A percentile compares a stretch with the other conserved stretches of the same genome.
phyloP scores from a whole-genome alignment of 2,329 filamentous ascomycete species.

The Monascus ruber region DNA sequence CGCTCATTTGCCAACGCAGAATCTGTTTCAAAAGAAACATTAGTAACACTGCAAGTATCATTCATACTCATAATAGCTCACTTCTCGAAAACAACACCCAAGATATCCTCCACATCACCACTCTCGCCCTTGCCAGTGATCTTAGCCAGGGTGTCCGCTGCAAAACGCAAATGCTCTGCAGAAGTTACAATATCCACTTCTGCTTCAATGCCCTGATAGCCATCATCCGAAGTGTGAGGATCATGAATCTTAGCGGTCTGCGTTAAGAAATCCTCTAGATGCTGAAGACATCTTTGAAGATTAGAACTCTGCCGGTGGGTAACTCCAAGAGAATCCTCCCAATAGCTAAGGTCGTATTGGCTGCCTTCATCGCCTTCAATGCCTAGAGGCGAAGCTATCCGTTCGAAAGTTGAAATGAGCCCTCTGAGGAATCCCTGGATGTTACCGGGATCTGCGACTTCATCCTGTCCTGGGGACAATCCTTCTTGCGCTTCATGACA shows the following conservation, averaged over 20 bases:
- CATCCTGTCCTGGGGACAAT: conserved; percentile 1
- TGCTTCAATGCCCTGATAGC: conserved; percentile 8
- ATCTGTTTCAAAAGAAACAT: conserved; percentile 27
- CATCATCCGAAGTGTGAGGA: conserved; percentile 8
- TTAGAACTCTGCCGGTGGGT: conserved; percentile 81
- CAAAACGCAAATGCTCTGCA: conserved; percentile 75
- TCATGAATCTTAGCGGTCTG: conserved; percentile 33
- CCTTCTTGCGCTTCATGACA: conserved; percentile 49
- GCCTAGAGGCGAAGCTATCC: conserved; percentile 29
- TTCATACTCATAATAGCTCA: conserved; percentile 37
- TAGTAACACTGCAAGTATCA: conserved; percentile 3
- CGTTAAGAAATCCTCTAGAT: conserved; percentile 62
- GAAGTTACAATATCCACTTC: conserved; percentile 73
- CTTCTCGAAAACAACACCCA: conserved; percentile 98
- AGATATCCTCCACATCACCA: conserved; percentile 86
- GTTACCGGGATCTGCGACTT: conserved; percentile 46
- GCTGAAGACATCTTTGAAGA: conserved; percentile 57
- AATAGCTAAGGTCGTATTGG: conserved; percentile 50
- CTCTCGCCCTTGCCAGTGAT: conserved; percentile 79
- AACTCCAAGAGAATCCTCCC: conserved; percentile 78
- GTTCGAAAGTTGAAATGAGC: conserved; percentile 56
- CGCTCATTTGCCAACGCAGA: conserved; percentile 45
- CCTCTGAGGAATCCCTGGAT: conserved; percentile 57
- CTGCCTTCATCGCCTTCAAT: conserved; percentile 22
- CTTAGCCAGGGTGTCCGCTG: conserved; percentile 66